Base-by-base conservation (phyloP, 139 green algal species). In the Picochlorum costavermella region DNA sequence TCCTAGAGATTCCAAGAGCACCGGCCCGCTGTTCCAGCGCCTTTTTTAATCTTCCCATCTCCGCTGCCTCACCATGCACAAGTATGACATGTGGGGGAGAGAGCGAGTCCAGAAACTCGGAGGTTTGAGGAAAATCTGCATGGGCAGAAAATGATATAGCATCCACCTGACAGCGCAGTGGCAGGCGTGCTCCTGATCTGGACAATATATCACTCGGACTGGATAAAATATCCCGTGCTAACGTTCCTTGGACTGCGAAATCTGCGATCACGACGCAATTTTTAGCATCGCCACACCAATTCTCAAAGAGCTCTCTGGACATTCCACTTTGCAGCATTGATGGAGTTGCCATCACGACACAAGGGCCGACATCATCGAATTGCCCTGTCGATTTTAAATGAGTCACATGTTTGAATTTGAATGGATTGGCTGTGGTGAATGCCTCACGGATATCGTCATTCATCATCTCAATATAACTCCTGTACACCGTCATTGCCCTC, bases 391-490 rank as follows among this genome's bases (percentile, higher is more conserved):
- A 81, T 55, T 80, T 79, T 11, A 98, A 69, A 62, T 92, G 81
- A 20, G 81, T 75, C 14, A 99, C 83, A 75, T 96, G 82, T 55
- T 87, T 89, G 84, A 99, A 98, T n/a, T 84, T 63, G 63, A 98
- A 99, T 14, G 94, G 94, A 80, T 99, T 99, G 57, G 70, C 56
- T 31, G 86, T 79, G 33, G 90, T 73, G 63, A 92, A 96, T 29
- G 88, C 76, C 29, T 62, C 66, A 61, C 84, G 79, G 66, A 99
- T 97, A 73, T 90, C 83, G 8, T 92, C 86, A 72, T 98, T 99
- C 86, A 99, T 95, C 75, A 90, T 88, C 61, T 93, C 95, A 33
- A 98, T 93, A 75, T 98, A 99, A 14, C 93, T 95, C 68, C 94
- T 82, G 70, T 88, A 96, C 50, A 96, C 84, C 13, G 48, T 78